Evolutionary conservation across 2,329 filamentous ascomycete species (phyloP).

Genomic region (Colletotrichum sidae): DNA sequence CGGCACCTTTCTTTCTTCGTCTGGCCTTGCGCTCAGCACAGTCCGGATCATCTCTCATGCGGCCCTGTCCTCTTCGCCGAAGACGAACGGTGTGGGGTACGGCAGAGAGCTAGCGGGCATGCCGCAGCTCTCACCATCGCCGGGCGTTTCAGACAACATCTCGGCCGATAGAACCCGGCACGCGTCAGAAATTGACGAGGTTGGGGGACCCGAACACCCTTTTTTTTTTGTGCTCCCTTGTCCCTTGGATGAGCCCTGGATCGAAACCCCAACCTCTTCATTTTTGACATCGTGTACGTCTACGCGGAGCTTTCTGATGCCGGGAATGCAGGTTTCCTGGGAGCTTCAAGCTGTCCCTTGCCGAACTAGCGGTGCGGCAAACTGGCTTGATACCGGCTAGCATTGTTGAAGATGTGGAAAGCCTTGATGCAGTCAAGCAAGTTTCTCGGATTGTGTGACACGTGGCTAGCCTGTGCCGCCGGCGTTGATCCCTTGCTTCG

Average conservation of each 20-base stretch:
- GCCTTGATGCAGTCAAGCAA: neutral
- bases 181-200: conserved; percentile 22
- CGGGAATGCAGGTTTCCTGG: neutral
- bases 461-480: conserved; percentile 23
- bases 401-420: neutral
- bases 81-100: conserved; percentile 8
- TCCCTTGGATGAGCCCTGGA: neutral
- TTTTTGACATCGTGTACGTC: neutral
- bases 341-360: conserved; percentile 12
- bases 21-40: conserved; percentile 9
- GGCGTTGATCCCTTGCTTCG: neutral
- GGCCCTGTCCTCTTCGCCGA: neutral
- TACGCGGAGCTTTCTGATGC: neutral
- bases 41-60: conserved; percentile 9
- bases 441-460: conserved; percentile 13
- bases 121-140: conserved; percentile 20
- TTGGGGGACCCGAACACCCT: conserved; percentile 12
- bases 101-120: conserved; percentile 23
- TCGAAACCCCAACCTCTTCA: conserved; percentile 8
- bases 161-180: conserved; percentile 17
- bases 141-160: conserved; percentile 32
- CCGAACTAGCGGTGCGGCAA: conserved; percentile 6
- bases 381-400: conserved; percentile 4
- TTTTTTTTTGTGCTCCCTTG: neutral
- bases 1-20: neutral